phyloP scores from a whole-genome alignment of 192 early-diverging fungal species.

The Coemansia sp. region DNA sequence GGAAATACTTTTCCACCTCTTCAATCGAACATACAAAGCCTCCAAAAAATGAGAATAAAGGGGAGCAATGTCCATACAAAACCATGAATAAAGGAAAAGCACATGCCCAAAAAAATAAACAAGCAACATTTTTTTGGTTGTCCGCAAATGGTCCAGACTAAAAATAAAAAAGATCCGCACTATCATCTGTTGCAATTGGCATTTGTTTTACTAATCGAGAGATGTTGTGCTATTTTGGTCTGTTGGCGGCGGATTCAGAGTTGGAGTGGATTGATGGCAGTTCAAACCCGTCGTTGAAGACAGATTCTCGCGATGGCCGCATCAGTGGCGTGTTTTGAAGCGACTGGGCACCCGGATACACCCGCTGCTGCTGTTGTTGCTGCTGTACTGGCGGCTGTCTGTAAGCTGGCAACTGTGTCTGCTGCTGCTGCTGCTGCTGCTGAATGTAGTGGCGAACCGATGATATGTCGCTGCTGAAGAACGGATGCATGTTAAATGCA shows the following conservation, averaged over 20 bases:
- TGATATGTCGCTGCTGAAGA: conserved; percentile 47
- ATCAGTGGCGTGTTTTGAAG: conserved; percentile 48
- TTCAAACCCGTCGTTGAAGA: conserved; percentile 19
- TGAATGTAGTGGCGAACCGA: conserved; percentile 49
- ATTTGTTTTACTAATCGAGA: too few species aligned
- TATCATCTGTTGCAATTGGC: not conserved
- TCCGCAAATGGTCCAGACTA: not conserved
- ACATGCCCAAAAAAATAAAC: not conserved
- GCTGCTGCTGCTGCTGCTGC: conserved; percentile 18
- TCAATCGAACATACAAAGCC: not conserved
- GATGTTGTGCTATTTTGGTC: not conserved
- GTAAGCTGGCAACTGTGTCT: not conserved
- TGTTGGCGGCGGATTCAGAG: not conserved
- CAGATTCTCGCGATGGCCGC: conserved; percentile 24
- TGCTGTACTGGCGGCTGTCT: not conserved
- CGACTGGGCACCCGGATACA: conserved; percentile 18
- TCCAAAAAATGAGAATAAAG: not conserved
- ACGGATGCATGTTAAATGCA: conserved; percentile 21
- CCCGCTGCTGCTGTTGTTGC: conserved; percentile 8
- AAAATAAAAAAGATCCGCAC: not conserved
- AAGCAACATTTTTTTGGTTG: not conserved
- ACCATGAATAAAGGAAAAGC: not conserved
- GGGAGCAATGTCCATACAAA: not conserved
- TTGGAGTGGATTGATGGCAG: conserved; percentile 16
- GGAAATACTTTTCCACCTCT: not conserved